A percentile compares a stretch with the other conserved stretches of the same genome.
Conservation (phyloP, 1,139 yeast species). For the Candida dubliniensis region DNA sequence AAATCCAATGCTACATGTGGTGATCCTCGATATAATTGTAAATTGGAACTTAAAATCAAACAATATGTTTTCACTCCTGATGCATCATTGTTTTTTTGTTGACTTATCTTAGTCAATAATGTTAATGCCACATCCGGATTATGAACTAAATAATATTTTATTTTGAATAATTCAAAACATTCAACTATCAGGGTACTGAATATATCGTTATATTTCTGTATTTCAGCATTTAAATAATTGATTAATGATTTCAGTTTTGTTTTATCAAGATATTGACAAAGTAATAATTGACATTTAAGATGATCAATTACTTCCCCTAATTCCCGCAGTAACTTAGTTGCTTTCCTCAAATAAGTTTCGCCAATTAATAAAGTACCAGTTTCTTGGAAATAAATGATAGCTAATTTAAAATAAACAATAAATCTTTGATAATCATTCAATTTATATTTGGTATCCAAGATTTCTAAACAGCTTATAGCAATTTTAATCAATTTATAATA, state of each 20-base stretch:
- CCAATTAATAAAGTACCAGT: slow-evolving; percentile 42
- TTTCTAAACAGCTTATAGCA: slow-evolving; percentile 38
- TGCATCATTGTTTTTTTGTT: slow-evolving; percentile 10
- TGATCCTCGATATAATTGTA: slow-evolving; percentile 32
- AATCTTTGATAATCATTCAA: slow-evolving; percentile 35
- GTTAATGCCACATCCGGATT: slow-evolving; percentile 27
- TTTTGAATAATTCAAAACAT: slow-evolving; percentile 30
- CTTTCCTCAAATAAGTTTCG: slow-evolving; percentile 38
- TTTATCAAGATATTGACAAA: slow-evolving; percentile 32
- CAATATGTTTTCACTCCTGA: slow-evolving; percentile 19
- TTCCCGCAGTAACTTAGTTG: slow-evolving; percentile 33
- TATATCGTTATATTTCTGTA: slow-evolving; percentile 18
- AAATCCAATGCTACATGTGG: slow-evolving; percentile 18
- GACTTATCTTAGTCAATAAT: slow-evolving; percentile 22
- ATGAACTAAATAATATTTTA: slow-evolving; percentile 25
- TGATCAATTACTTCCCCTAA: slow-evolving; percentile 24
- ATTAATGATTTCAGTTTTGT: slow-evolving; percentile 24
- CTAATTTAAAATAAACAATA: slow-evolving; percentile 32
- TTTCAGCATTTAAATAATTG: slow-evolving; percentile 28
- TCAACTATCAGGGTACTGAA: slow-evolving; percentile 18
- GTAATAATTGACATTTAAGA: slow-evolving; percentile 33
- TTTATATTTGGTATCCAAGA: slow-evolving; percentile 28
- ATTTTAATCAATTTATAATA: slow-evolving; percentile 40
- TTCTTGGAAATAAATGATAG: slow-evolving; percentile 39
- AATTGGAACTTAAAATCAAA: slow-evolving; percentile 22